These are phyloP conservation scores for Capronia epimyces DNA, from an alignment of 2,329 filamentous ascomycete species.

Conservation along the genomic window DNA sequence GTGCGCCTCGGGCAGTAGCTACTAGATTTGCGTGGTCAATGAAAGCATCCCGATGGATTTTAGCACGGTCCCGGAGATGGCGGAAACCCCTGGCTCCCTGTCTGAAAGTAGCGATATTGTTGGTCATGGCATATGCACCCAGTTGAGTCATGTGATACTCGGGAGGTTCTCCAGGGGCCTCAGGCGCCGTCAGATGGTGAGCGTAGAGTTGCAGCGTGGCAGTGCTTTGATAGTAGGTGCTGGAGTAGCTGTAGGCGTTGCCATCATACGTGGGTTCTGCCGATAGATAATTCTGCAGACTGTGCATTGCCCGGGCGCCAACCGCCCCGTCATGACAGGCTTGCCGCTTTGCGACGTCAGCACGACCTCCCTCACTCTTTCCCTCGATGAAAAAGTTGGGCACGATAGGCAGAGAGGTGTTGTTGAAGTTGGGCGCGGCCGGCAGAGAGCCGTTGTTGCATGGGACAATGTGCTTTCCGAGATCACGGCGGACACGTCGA, in stretches of 20 bases:
- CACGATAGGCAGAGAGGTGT: neutral
- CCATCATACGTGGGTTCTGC: conserved; percentile 36
- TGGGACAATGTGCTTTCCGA: conserved; percentile 31
- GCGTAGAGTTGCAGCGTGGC: conserved; percentile 37
- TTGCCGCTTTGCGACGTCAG: conserved; percentile 34
- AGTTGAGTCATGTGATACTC: conserved; percentile 41
- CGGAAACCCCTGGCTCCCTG: conserved; percentile 37
- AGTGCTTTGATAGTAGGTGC: conserved; percentile 33
- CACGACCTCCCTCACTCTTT: conserved; percentile 36
- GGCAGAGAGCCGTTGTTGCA: conserved; percentile 26
- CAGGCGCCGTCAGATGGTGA: conserved; percentile 36
- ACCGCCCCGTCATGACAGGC: conserved; percentile 38
- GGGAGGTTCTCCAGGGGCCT: conserved; percentile 28
- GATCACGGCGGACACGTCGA: conserved; percentile 29
- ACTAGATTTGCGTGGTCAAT: conserved; percentile 33
- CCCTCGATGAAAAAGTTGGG: conserved; percentile 43
- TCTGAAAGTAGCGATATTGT: conserved; percentile 31
- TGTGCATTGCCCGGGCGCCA: conserved; percentile 30
- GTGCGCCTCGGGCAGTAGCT: conserved; percentile 4
- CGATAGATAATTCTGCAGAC: conserved; percentile 34
- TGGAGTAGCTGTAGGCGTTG: conserved; percentile 38
- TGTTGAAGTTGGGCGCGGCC: conserved; percentile 38
- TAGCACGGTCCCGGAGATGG: conserved; percentile 39
- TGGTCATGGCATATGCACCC: conserved; percentile 30
- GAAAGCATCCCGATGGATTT: conserved; percentile 35